Evolutionary conservation across 176 grass and related monocot genomes (phyloP), one percentile per base, ranked within the genome.

Genomic region (Raddia guianensis): DNA sequence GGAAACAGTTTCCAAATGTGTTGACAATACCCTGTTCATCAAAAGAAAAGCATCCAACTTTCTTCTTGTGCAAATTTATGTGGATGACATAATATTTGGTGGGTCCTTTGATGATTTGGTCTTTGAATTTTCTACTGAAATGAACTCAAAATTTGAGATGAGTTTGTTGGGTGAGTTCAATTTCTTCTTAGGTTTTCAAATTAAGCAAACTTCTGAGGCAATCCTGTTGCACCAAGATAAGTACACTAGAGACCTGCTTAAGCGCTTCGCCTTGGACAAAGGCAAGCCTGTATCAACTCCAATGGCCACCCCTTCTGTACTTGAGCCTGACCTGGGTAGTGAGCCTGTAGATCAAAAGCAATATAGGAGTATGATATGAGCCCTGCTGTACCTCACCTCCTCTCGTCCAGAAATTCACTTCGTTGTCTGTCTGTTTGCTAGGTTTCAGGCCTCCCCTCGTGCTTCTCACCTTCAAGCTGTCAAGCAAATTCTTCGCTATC

Each of bases 11-110:
- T 71, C 2, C 18, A 27, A 27, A 71, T 71, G 19, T 0, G 47
- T 71, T 14, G 68, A 71, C 47, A 49, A 32, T 14, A 71, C 68
- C 20, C 2, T 71, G 9, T 70, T 71, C 51, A 34, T 69, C 66
- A 5, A 49, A n/a, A 48, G 45, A 3, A 20, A 45, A 0, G 43
- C 16, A 9, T 27, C 43, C 21, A 44, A 43, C 7, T 49, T 45
- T 21, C 66, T 45, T 5, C 4, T 40, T 2, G 37, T 40, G 4
- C 37, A 40, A 40, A 40, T 40, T 40, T 40, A 40, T 40, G 37
- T 40, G 37, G 37, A 40, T 40, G 37, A 40, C 37, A 40, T 40
- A 2, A 40, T 40, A 3, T 40, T 40, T 40, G 37, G 37, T 27
- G 37, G 2, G 37, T 40, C 4, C 37, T 5, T 40, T 5, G 37